phyloP scores from a whole-genome alignment of 129 eudicot species.

The Silybum marianum region DNA sequence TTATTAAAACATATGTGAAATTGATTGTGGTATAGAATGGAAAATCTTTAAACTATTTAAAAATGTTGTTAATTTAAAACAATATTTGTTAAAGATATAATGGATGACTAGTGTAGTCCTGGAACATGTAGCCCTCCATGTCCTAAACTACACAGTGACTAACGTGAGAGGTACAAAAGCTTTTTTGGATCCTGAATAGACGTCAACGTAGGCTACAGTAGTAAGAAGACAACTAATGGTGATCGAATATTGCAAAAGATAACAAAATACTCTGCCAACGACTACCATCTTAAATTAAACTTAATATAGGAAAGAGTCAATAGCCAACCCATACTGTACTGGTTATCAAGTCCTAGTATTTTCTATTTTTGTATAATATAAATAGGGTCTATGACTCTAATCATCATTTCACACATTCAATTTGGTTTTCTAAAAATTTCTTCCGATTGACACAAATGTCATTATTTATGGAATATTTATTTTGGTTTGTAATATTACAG shows the following conservation, averaged over 20 bases:
- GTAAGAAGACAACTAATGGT: neutral
- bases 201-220: neutral
- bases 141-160: neutral
- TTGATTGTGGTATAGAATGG: neutral
- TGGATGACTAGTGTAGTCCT: neutral
- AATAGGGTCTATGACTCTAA: too few relatives aligned
- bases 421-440: too few relatives aligned
- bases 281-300: neutral
- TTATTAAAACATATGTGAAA: neutral
- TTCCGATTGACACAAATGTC: too few relatives aligned
- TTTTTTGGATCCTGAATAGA: neutral
- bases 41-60: too few relatives aligned
- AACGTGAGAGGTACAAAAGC: neutral
- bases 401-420: too few relatives aligned
- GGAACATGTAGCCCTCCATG: neutral
- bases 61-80: too few relatives aligned
- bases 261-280: neutral
- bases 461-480: too few relatives aligned
- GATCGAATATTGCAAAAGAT: neutral
- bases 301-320: neutral
- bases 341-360: neutral
- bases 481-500: too few relatives aligned
- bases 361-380: neutral
- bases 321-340: neutral
- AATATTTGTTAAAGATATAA: neutral